These are phyloP conservation scores for Myxozyma geophila DNA, from an alignment of 805 yeast species.

Conservation along the genomic window DNA sequence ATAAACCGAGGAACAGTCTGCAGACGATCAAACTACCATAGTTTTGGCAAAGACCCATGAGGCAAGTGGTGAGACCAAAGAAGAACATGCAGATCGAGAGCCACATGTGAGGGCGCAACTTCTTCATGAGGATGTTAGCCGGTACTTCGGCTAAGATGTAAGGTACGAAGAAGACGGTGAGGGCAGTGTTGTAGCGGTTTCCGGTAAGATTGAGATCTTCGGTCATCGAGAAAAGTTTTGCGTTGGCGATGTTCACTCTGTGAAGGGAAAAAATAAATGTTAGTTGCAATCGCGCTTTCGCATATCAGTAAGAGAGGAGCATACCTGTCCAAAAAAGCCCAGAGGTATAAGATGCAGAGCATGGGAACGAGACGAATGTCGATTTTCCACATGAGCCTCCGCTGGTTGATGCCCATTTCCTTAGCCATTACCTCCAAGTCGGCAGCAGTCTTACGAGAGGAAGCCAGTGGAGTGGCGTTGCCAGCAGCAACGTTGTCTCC, in stretches of 20 bases:
- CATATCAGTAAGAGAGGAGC: not conserved
- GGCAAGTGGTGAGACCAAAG: slow-evolving; percentile 68
- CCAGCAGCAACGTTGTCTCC: not conserved
- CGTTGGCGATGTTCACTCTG: slow-evolving; percentile 76
- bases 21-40: slow-evolving; percentile 65
- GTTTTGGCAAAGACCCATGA: slow-evolving; percentile 66
- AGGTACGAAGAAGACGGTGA: slow-evolving; percentile 74
- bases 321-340: slow-evolving; percentile 72
- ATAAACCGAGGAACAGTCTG: slow-evolving; percentile 67
- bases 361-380: slow-evolving; percentile 75
- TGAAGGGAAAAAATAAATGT: not conserved
- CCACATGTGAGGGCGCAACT: slow-evolving; percentile 68
- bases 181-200: slow-evolving; percentile 64
- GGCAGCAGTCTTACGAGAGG: not conserved
- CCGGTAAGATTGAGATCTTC: slow-evolving; percentile 58
- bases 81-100: slow-evolving; percentile 59
- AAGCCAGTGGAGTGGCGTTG: not conserved
- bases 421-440: slow-evolving; percentile 47
- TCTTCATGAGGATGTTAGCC: slow-evolving; percentile 64
- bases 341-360: slow-evolving; percentile 72
- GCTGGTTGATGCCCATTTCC: slow-evolving; percentile 58
- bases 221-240: slow-evolving; percentile 71
- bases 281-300: not conserved
- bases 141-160: slow-evolving; percentile 62
- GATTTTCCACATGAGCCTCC: slow-evolving; percentile 62